These are phyloP conservation scores for Diaporthe amygdali DNA, from an alignment of 2,329 filamentous ascomycete genomes.

Conservation along the genomic window DNA sequence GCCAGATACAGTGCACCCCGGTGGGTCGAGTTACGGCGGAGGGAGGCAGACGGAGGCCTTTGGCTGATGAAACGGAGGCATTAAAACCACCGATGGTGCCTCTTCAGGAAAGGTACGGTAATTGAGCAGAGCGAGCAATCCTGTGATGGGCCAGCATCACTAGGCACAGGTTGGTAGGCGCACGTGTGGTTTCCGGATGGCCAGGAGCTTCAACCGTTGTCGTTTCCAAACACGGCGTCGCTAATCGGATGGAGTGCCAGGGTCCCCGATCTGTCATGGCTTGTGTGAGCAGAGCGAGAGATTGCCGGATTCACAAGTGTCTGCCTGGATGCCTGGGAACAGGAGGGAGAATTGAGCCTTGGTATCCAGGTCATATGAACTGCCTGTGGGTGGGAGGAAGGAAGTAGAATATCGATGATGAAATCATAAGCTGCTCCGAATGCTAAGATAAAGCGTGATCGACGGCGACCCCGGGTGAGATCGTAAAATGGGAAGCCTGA, in stretches of 20 bases:
- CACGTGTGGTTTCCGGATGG: background rate
- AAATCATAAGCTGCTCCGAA: conserved; percentile 9
- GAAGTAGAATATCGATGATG: conserved; percentile 23
- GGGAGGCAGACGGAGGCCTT: background rate
- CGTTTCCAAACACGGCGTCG: background rate
- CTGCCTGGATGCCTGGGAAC: conserved; percentile 15
- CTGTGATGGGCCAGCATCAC: background rate
- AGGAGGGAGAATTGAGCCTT: conserved; percentile 5
- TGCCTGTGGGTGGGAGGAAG: background rate
- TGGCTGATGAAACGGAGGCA: background rate
- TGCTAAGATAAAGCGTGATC: background rate
- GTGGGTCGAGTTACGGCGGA: background rate
- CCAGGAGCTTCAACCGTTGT: background rate
- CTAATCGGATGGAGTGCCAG: conserved; percentile 3
- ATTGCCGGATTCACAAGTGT: conserved; percentile 4
- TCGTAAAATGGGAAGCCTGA: conserved; percentile 6
- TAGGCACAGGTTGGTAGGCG: background rate
- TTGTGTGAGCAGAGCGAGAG: background rate
- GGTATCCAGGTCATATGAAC: conserved; percentile 5
- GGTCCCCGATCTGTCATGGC: background rate
- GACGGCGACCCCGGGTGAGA: conserved; percentile 17
- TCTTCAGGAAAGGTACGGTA: background rate
- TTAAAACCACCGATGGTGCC: background rate
- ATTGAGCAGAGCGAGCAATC: background rate
- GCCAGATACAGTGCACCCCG: background rate